phyloP scores from a whole-genome alignment of 2,329 filamentous ascomycete species.

The Trichophaea hybrida region DNA sequence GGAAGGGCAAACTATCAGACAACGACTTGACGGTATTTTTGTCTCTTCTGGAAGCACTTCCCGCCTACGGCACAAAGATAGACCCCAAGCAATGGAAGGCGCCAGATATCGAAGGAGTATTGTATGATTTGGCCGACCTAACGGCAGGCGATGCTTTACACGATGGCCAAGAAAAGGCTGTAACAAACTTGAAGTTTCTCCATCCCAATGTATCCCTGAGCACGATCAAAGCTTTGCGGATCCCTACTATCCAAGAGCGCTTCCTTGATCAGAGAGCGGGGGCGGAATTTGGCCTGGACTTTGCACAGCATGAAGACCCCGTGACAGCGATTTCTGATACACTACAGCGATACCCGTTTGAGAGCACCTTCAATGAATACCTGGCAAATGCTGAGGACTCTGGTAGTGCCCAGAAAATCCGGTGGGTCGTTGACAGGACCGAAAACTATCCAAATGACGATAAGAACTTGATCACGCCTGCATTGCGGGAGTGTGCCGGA shows the following conservation, averaged over 20 bases:
- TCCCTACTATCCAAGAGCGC: constrained; percentile 15
- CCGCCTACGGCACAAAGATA: not conserved
- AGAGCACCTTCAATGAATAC: constrained; percentile 30
- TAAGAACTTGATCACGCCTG: too few relatives aligned
- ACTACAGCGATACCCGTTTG: constrained; percentile 28
- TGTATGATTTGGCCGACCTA: constrained; percentile 11
- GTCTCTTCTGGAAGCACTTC: constrained; percentile 16
- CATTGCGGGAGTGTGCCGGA: constrained; percentile 27
- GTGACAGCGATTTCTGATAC: constrained; percentile 29
- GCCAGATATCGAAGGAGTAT: constrained; percentile 11
- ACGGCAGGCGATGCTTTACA: constrained; percentile 7
- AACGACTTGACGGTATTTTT: not conserved
- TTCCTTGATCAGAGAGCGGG: constrained; percentile 3
- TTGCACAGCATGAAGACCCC: constrained; percentile 28
- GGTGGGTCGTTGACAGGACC: constrained; percentile 28
- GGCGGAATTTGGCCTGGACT: constrained; percentile 28
- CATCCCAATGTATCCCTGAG: constrained; percentile 8
- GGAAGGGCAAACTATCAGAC: not conserved
- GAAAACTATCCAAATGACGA: constrained; percentile 23
- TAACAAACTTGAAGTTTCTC: not conserved
- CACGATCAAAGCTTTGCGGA: constrained; percentile 9
- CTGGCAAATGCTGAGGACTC: constrained; percentile 31
- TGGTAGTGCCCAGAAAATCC: constrained; percentile 25
- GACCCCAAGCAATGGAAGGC: constrained; percentile 5
- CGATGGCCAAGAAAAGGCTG: too few relatives aligned